A percentile compares a stretch with the other conserved stretches of the same genome.
These are phyloP conservation scores for Cajanus cajan DNA, from an alignment of 306 rosid species.

Conservation along the genomic window DNA sequence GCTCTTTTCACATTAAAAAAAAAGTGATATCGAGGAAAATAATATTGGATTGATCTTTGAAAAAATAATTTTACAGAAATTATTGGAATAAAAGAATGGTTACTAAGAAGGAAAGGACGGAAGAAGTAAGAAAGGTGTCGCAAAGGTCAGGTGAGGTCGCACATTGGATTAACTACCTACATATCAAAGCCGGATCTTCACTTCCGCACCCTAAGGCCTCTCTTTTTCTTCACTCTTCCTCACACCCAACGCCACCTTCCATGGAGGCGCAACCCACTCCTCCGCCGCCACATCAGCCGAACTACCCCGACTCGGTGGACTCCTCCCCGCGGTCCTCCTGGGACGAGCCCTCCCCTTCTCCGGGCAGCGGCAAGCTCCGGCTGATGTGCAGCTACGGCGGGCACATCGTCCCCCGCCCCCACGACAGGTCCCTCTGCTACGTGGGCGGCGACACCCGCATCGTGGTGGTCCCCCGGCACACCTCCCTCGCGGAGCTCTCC, in stretches of 20 bases:
- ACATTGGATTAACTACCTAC: neutral
- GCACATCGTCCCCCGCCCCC: slow-evolving; percentile 80
- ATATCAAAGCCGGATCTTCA: neutral
- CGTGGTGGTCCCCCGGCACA: slow-evolving; percentile 61
- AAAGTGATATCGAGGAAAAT: too few relatives aligned
- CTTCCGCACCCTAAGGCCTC: neutral
- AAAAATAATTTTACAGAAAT: too few relatives aligned
- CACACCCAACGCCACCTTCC: neutral
- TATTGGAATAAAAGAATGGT: too few relatives aligned
- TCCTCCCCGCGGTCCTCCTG: slow-evolving; percentile 72
- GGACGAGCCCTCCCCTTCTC: slow-evolving; percentile 60
- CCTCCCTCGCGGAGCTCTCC: slow-evolving; percentile 58
- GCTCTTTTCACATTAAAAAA: too few relatives aligned
- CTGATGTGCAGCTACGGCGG: slow-evolving; percentile 91
- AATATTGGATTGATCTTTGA: too few relatives aligned
- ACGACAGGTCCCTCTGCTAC: slow-evolving; percentile 75
- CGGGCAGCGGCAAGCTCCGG: slow-evolving; percentile 49
- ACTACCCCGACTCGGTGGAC: slow-evolving; percentile 57
- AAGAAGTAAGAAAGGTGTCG: neutral
- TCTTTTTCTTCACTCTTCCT: neutral
- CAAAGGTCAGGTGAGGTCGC: neutral
- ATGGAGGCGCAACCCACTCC: slow-evolving; percentile 40
- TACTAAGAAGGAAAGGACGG: too few relatives aligned
- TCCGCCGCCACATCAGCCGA: slow-evolving; percentile 29
- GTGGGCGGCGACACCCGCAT: slow-evolving; percentile 81